Percentiles rank a stretch among this genome's conserved stretches.
Evolutionary conservation across 179 eudicot genomes (phyloP).

Genomic region (Beta corolliflora): DNA sequence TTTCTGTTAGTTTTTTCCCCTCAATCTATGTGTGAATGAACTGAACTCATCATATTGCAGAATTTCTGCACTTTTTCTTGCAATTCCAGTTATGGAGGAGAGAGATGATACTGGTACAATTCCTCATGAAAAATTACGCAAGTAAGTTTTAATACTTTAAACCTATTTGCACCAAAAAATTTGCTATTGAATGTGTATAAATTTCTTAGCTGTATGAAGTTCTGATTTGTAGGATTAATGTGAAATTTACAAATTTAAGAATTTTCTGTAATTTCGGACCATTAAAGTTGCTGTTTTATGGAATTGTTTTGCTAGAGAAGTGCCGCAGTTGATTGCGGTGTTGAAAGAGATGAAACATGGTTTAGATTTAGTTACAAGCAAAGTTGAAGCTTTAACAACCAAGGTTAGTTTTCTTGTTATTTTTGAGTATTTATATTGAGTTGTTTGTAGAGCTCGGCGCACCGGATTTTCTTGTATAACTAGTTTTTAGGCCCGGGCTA

Average conservation of each 20-base stretch:
- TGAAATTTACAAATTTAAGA: background rate
- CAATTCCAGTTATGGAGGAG: constrained; percentile 21
- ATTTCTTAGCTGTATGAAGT: background rate
- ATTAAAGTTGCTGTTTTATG: background rate
- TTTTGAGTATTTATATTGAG: background rate
- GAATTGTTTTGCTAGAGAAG: constrained; percentile 47
- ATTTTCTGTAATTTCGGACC: background rate
- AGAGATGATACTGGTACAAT: constrained; percentile 6
- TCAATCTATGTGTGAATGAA: background rate
- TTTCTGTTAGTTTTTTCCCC: too few species aligned
- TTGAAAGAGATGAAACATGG: constrained; percentile 85
- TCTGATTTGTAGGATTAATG: background rate
- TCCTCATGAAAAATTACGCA: constrained; percentile 21
- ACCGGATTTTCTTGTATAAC: background rate
- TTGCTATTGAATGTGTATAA: too few species aligned
- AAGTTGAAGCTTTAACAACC: constrained; percentile 59
- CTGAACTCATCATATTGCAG: background rate
- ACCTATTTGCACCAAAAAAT: background rate
- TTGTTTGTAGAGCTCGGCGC: background rate
- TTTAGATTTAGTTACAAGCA: constrained; percentile 59
- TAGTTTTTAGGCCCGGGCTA: too few species aligned
- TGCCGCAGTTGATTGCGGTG: constrained; percentile 57
- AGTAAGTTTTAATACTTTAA: constrained; percentile 12
- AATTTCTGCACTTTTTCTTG: background rate
- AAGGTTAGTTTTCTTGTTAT: constrained; percentile 43